Evolutionary conservation across 2,329 filamentous ascomycete species (phyloP), one percentile per base, ranked within the genome.

Genomic region (Knoxdaviesia capensis): DNA sequence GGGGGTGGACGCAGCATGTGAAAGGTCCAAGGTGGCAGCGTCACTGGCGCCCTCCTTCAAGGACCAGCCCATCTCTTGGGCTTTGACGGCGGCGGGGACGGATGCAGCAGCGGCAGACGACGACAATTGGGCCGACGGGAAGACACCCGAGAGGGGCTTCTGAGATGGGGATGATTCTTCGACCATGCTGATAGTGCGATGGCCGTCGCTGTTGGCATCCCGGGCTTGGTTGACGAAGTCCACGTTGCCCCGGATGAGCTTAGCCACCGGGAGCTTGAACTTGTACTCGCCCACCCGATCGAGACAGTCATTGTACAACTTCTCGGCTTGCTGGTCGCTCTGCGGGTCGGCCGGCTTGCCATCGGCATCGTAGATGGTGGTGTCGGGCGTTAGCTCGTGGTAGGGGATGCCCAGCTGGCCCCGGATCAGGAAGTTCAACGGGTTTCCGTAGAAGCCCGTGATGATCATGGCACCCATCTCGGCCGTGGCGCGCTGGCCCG

Each of bases 381-480:
- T 88, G 35, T 77, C 73, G n/a, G 74, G 65, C 48, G 77, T 78
- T 46, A 98, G 65, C 29, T 80, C 68, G 57, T 94, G 85, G 55
- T 93, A 94, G 10, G 77, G 77, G 20, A 98, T 69, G 30, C 80
- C 82, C 40, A 98, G 69, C 58, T 98, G 92, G 10, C 84, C 87
- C 49, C 90, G 78, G 44, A 98, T 77, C 45, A 98, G 75, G 40
- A 87, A 74, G 55, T 94, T 92, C 50, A 98, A 63, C 5, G 90
- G 90, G 51, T 98, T 98, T 11, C 92, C 92, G 49, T 96, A 86
- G 55, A 96, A 98, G 0, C 90, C 90, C 33, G 92, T 94, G 46
- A 98, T 86, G 46, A 98, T 96, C 68, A 98, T 94, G 43, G 88
- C 90, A 31, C 90, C 90, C 77, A 94, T 92, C 57, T 98, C 90